These are phyloP conservation scores for Avena sativa DNA, from an alignment of 176 grass and related monocot genomes.

Conservation along the genomic window DNA sequence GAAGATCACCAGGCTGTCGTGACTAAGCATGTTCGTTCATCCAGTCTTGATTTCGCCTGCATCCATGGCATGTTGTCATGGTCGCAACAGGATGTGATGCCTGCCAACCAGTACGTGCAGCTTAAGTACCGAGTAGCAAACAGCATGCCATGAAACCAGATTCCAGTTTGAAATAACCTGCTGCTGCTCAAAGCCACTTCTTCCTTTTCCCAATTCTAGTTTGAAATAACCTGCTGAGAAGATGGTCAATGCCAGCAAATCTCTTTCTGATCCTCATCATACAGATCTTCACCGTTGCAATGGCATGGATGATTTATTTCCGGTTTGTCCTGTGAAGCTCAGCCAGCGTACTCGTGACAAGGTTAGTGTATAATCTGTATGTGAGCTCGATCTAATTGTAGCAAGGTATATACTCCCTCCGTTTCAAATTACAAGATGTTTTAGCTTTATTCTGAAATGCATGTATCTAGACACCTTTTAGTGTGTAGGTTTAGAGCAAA, in stretches of 20 bases:
- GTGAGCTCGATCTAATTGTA: not conserved
- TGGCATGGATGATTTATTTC: not conserved
- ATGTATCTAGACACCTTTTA: no score
- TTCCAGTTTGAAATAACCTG: no score
- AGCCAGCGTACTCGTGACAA: not conserved
- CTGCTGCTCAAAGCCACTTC: not conserved
- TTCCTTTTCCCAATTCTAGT: constrained; percentile 7
- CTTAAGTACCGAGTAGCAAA: not conserved
- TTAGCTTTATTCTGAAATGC: no score
- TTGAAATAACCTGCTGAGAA: constrained; percentile 5
- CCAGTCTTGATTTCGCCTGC: not conserved
- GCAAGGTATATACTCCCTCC: not conserved
- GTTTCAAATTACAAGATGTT: no score
- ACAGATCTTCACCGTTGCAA: not conserved
- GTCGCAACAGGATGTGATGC: constrained; percentile 20
- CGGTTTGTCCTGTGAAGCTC: not conserved
- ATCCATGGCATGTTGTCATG: constrained; percentile 4
- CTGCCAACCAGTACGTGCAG: not conserved
- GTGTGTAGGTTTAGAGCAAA: no score
- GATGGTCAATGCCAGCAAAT: not conserved
- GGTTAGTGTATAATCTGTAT: constrained; percentile 8
- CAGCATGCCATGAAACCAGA: not conserved
- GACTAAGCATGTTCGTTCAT: not conserved
- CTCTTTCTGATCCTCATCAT: not conserved
- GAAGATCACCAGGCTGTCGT: not conserved